Percentiles rank a stretch among this genome's conserved stretches.
Evolutionary conservation across 495 filamentous ascomycete genomes (phyloP).

Genomic region (Penicillium alfredii): DNA sequence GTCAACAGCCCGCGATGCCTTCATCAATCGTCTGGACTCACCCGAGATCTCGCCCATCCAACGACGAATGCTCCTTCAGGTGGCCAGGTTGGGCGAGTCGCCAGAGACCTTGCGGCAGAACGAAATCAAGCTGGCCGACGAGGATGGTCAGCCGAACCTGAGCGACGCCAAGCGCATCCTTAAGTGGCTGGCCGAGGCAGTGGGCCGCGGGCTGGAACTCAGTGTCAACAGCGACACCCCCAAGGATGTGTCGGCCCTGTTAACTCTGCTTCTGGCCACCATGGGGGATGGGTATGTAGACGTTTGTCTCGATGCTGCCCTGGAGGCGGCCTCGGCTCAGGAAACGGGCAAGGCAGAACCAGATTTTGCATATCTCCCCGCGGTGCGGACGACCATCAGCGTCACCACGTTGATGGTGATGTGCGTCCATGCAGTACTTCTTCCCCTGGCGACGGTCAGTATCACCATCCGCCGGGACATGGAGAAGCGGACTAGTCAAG

Average conservation of each 20-base stretch:
- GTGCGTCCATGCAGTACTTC: conserved; percentile 83
- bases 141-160: conserved; percentile 77
- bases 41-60: conserved; percentile 78
- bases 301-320: conserved; percentile 81
- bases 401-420: conserved; percentile 90
- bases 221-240: conserved; percentile 81
- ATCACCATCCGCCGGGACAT: conserved; percentile 85
- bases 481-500: conserved; percentile 72
- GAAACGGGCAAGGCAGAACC: conserved; percentile 77
- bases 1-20: conserved; percentile 69
- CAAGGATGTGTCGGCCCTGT: conserved; percentile 83
- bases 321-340: conserved; percentile 67
- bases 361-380: conserved; percentile 75
- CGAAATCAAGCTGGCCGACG: conserved; percentile 84
- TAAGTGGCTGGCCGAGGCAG: conserved; percentile 94
- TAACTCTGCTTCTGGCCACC: conserved; percentile 76
- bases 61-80: conserved; percentile 75
- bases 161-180: conserved; percentile 93
- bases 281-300: conserved; percentile 96
- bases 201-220: conserved; percentile 87
- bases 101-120: conserved; percentile 45
- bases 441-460: conserved; percentile 80
- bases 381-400: conserved; percentile 72
- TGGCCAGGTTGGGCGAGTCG: conserved; percentile 62
- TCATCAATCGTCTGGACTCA: conserved; percentile 77